Base-by-base conservation (phyloP, 495 filamentous ascomycete genomes). In the Trichoderma gamsii region DNA sequence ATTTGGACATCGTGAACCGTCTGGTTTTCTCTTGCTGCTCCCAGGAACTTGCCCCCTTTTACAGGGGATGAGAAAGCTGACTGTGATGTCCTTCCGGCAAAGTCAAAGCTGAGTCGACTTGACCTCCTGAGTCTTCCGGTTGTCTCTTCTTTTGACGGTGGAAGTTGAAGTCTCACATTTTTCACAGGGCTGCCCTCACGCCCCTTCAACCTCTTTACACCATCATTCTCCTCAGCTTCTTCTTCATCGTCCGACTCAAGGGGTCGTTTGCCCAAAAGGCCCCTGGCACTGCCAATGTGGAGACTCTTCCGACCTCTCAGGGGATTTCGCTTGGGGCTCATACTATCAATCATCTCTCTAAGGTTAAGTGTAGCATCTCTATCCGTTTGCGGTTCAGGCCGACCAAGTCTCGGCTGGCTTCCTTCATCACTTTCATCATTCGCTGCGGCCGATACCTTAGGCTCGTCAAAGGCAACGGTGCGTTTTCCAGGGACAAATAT, bases 131-230 rank as follows among this genome's bases (percentile, higher is more conserved):
- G 75, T n/a, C 86, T 84, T 16, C 88, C 85, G 38, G 81, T 85
- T 1, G 85, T 88, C 67, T 89, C 86, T 52, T 83, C 83, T 67
- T 88, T 90, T 4, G 85, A 79, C 32, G 87, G 87, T 29, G 88
- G 90, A 27, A 82, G 85, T 68, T 86, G 86, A 63, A 93, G 81
- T 71, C 79, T 85, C 44, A 92, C 80, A 49, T 86, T 89, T 77
- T 93, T 93, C 70, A 92, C 89, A 4, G 90, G 90, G 70, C 90
- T 93, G 63, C 85, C 86, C 75, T 89, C 84, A 52, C 84, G 85
- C n/a, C 84, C 86, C 73, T 87, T 90, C 29, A 92, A 79, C 64
- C 88, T 82, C 74, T 92, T 91, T 12, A 90, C 83, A 1, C 88
- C 88, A 69, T 82, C 85, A 61, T 81, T 82, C 38, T 81, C 78